Evolutionary conservation across 139 green algal genomes (phyloP).

Genomic region (Micractinium conductrix): DNA sequence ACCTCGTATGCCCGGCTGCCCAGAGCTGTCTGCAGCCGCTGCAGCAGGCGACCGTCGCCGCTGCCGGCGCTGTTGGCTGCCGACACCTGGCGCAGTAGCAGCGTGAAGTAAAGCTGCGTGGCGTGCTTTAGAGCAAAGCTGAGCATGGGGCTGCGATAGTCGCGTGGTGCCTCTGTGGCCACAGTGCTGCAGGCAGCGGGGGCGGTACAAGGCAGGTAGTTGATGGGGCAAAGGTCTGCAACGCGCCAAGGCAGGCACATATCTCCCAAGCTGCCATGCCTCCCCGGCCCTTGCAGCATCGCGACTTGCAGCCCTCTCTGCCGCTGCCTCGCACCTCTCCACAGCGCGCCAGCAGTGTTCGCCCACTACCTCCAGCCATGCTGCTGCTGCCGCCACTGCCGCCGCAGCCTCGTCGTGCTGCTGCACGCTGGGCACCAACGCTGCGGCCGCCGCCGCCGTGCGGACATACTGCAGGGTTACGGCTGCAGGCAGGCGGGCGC

Average conservation of each 20-base stretch:
- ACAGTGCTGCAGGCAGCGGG: not conserved
- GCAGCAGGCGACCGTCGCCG: not conserved
- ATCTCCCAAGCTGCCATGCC: too few relatives aligned
- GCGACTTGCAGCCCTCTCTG: too few relatives aligned
- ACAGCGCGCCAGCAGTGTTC: conserved; percentile 17
- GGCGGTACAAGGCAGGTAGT: not conserved
- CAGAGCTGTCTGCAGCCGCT: conserved; percentile 44
- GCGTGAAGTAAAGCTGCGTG: conserved; percentile 43
- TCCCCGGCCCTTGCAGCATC: too few relatives aligned
- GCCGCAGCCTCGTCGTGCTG: not conserved
- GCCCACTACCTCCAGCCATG: not conserved
- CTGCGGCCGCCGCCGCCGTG: conserved; percentile 8
- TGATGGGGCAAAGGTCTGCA: too few relatives aligned
- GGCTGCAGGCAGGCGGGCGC: conserved; percentile 4
- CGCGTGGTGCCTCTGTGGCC: not conserved
- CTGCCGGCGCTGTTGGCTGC: not conserved
- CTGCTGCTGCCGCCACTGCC: not conserved
- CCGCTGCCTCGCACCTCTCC: conserved; percentile 5
- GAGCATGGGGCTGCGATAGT: conserved; percentile 48
- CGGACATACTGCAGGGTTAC: conserved; percentile 36
- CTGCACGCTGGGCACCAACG: conserved; percentile 8
- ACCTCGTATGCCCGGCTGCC: conserved; percentile 59
- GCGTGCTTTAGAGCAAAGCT: conserved; percentile 44
- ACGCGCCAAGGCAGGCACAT: too few relatives aligned
- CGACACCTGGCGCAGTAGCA: not conserved